Conservation (phyloP, 2,329 filamentous ascomycete species). For the Fusarium tuaranense region DNA sequence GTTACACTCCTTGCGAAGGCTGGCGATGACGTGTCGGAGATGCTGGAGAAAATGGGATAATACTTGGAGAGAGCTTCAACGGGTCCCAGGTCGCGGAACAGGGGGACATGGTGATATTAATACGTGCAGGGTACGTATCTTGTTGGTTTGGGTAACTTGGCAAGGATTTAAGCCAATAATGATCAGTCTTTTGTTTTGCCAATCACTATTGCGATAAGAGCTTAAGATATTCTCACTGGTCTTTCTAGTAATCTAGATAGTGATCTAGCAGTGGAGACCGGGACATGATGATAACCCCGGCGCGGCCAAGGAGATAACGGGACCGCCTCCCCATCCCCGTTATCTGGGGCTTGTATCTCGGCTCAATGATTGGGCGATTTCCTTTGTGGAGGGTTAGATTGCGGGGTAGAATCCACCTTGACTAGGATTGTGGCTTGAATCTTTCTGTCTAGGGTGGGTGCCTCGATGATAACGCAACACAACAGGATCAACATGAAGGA, state of each 20-base stretch:
- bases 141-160: not conserved
- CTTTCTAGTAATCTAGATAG: not conserved
- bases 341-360: not conserved
- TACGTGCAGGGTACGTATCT: not conserved
- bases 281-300: not conserved
- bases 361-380: not conserved
- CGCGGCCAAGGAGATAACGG: not conserved
- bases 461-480: not conserved
- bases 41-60: not conserved
- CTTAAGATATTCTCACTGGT: not conserved
- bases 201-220: not conserved
- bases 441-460: not conserved
- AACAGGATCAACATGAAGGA: not conserved
- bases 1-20: not conserved
- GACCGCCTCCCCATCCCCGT: not conserved
- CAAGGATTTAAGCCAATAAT: not conserved
- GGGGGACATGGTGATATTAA: not conserved
- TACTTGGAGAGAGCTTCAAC: not conserved
- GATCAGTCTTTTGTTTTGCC: not conserved
- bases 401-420: not conserved
- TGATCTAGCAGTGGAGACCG: not conserved
- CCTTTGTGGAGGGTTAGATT: not conserved
- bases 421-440: not conserved
- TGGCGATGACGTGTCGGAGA: not conserved
- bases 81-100: not conserved